These are phyloP conservation scores for Sphaerulina musiva DNA, from an alignment of 2,329 filamentous ascomycete species.

Conservation along the genomic window DNA sequence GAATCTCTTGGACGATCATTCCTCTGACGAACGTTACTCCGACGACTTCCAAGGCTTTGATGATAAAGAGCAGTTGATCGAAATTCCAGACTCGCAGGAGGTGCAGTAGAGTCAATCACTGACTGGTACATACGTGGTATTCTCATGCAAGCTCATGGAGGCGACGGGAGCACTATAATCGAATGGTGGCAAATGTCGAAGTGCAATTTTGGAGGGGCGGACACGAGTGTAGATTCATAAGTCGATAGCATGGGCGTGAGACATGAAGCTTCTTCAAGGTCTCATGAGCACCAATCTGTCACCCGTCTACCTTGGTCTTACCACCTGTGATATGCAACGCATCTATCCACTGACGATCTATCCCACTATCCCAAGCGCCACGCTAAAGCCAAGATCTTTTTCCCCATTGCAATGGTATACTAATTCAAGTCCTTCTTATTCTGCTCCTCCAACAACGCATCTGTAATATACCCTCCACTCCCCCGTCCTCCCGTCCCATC, in stretches of 20 bases:
- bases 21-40: background rate
- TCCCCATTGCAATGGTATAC: background rate
- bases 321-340: background rate
- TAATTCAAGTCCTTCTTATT: background rate
- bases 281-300: no score
- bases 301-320: no score
- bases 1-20: background rate
- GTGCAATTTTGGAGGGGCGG: background rate
- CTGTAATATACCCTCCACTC: slow-evolving; percentile 37
- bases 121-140: background rate
- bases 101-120: background rate
- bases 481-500: slow-evolving; percentile 44
- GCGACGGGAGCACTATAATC: background rate
- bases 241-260: background rate
- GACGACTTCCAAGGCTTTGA: background rate
- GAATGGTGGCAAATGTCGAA: background rate
- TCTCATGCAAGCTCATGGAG: background rate
- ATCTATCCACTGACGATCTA: background rate
- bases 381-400: background rate
- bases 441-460: slow-evolving; percentile 26
- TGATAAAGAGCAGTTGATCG: background rate
- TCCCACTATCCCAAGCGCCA: background rate
- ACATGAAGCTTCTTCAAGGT: background rate
- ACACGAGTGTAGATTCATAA: no score
- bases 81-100: slow-evolving; percentile 12